phyloP scores from a whole-genome alignment of 2,329 filamentous ascomycete genomes.

The Neofusicoccum laricinum region DNA sequence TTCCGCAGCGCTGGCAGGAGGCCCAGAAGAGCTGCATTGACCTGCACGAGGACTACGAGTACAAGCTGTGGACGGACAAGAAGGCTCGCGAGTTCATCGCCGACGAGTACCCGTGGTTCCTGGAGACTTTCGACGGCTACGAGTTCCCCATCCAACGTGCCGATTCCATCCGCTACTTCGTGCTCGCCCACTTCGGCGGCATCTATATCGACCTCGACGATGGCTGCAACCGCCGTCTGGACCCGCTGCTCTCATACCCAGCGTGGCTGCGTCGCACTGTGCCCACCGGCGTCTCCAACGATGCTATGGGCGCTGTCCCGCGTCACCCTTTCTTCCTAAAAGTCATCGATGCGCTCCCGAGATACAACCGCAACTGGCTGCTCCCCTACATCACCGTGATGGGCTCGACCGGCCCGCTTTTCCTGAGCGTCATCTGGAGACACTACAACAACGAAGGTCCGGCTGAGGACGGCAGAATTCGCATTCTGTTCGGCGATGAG shows the following conservation, averaged over 20 bases:
- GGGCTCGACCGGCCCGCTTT: constrained; percentile 73
- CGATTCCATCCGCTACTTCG: constrained; percentile 76
- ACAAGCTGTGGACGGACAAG: constrained; percentile 77
- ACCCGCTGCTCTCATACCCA: constrained; percentile 66
- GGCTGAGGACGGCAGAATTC: constrained; percentile 53
- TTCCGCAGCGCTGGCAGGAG: constrained; percentile 64
- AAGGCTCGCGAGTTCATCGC: constrained; percentile 69
- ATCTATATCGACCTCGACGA: constrained; percentile 80
- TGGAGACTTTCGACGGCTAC: constrained; percentile 72
- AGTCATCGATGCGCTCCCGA: constrained; percentile 65
- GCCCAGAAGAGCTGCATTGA: constrained; percentile 66
- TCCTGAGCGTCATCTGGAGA: constrained; percentile 72
- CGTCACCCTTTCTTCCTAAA: constrained; percentile 72
- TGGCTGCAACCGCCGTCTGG: constrained; percentile 66
- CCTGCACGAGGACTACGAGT: constrained; percentile 69
- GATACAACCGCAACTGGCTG: constrained; percentile 67
- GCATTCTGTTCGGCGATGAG: constrained; percentile 67
- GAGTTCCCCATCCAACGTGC: constrained; percentile 73
- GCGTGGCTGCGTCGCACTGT: constrained; percentile 69
- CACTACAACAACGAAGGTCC: constrained; percentile 61
- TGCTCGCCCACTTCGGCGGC: constrained; percentile 72
- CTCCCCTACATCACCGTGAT: constrained; percentile 75
- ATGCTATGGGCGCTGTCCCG: constrained; percentile 71
- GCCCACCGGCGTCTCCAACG: constrained; percentile 78
- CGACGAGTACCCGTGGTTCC: constrained; percentile 67